Evolutionary conservation across 371 early-diverging fungal genomes (phyloP).

Genomic region (Fennellomyces sp.): DNA sequence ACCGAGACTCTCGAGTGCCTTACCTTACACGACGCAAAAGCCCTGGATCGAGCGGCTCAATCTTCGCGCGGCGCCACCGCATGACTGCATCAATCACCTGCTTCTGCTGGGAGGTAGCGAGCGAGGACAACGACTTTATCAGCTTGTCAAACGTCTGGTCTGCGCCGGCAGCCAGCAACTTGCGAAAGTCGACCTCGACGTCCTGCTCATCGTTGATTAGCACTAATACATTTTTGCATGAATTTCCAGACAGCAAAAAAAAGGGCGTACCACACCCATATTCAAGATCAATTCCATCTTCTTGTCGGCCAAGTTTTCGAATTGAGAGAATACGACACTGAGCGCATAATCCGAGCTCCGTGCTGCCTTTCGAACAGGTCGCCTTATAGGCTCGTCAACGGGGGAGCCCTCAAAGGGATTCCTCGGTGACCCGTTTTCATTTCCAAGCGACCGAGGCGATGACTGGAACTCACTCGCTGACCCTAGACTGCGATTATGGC

Average conservation of each 20-base stretch:
- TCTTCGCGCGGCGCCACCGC: slow-evolving; percentile 85
- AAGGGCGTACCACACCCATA: slow-evolving; percentile 46
- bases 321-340: slow-evolving; percentile 46
- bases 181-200: slow-evolving; percentile 68
- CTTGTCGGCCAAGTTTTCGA: slow-evolving; percentile 41
- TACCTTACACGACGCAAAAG: slow-evolving; percentile 48
- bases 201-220: slow-evolving; percentile 36
- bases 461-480: slow-evolving; percentile 11
- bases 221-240: not conserved
- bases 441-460: slow-evolving; percentile 7
- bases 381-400: not conserved
- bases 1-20: not conserved
- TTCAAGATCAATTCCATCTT: slow-evolving; percentile 47
- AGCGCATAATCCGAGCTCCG: slow-evolving; percentile 53
- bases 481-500: slow-evolving; percentile 4
- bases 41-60: slow-evolving; percentile 62
- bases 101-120: slow-evolving; percentile 84
- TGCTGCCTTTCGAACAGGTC: not conserved
- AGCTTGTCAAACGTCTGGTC: slow-evolving; percentile 84
- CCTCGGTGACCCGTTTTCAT: not conserved
- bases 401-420: slow-evolving; percentile 2
- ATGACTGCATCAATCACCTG: slow-evolving; percentile 90
- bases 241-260: not conserved
- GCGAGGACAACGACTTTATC: slow-evolving; percentile 76
- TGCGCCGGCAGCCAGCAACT: slow-evolving; percentile 67